Conservation (phyloP, 345 rosid species). For the Lepidium sativum region DNA sequence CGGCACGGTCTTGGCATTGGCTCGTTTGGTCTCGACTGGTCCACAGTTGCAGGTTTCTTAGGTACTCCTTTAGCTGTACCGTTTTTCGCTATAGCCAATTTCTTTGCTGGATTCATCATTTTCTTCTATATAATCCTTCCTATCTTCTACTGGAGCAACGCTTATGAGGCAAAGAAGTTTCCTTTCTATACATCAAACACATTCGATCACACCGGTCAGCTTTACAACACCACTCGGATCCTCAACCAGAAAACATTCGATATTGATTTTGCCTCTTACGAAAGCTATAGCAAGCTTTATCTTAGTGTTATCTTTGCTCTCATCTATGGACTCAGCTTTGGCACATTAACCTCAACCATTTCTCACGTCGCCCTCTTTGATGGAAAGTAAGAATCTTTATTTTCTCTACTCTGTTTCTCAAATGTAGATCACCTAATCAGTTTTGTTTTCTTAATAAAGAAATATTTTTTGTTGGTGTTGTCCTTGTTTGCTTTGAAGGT, state of each 20-base stretch:
- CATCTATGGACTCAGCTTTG: slow-evolving; percentile 55
- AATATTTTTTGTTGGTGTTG: not conserved
- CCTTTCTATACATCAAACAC: slow-evolving; percentile 38
- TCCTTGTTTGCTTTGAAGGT: slow-evolving; percentile 15
- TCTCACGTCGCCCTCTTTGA: slow-evolving; percentile 70
- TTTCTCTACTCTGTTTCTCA: not conserved
- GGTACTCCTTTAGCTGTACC: slow-evolving; percentile 69
- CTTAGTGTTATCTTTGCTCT: slow-evolving; percentile 54
- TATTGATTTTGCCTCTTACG: slow-evolving; percentile 30
- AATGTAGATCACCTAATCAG: not conserved
- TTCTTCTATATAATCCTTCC: slow-evolving; percentile 43
- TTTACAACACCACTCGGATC: slow-evolving; percentile 39
- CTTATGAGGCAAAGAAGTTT: slow-evolving; percentile 40
- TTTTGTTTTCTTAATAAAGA: not conserved
- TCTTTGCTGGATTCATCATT: slow-evolving; percentile 40
- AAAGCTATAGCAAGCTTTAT: slow-evolving; percentile 59
- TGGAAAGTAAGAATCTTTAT: slow-evolving; percentile 42
- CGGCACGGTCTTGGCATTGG: slow-evolving; percentile 52
- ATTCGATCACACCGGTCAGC: slow-evolving; percentile 36
- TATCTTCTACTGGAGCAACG: slow-evolving; percentile 43
- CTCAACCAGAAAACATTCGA: slow-evolving; percentile 37
- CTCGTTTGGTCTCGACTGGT: slow-evolving; percentile 70
- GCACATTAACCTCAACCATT: slow-evolving; percentile 40
- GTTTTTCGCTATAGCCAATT: slow-evolving; percentile 49
- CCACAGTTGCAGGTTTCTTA: slow-evolving; percentile 47